phyloP scores from a whole-genome alignment of 202 grass and related monocot genomes.

The Bolboschoenoplectus hybrid region DNA sequence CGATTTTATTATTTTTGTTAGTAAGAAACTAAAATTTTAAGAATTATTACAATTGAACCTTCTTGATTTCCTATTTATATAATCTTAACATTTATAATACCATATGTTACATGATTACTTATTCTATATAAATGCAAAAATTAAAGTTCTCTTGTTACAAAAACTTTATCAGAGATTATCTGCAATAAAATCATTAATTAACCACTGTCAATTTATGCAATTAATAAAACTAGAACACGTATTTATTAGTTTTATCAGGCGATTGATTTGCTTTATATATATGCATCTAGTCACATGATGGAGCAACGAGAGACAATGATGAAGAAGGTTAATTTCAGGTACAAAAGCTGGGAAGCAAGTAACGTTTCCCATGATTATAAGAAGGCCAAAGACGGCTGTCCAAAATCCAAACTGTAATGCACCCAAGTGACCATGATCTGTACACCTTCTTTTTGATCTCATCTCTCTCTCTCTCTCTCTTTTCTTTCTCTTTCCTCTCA shows the following conservation, averaged over 20 bases:
- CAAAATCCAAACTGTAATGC: constrained; percentile 45
- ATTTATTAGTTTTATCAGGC: neutral
- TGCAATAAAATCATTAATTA: neutral
- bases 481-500: constrained; percentile 28
- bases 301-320: constrained; percentile 32
- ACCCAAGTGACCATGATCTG: constrained; percentile 40
- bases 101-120: too few species aligned
- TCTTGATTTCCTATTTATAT: too few species aligned
- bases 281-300: constrained; percentile 29
- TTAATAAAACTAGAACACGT: neutral
- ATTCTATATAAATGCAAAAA: too few species aligned
- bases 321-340: constrained; percentile 28
- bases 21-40: neutral
- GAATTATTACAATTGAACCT: too few species aligned
- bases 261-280: neutral
- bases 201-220: neutral
- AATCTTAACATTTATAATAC: too few species aligned
- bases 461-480: constrained; percentile 4
- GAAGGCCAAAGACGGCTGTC: constrained; percentile 42
- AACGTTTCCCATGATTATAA: constrained; percentile 40
- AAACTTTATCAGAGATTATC: neutral
- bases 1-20: neutral
- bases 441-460: constrained; percentile 38
- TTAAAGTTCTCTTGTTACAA: neutral
- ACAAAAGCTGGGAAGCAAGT: constrained; percentile 32